These are phyloP conservation scores for Pythium aquatile DNA, from an alignment of 352 stramenopile genomes.

Conservation along the genomic window DNA sequence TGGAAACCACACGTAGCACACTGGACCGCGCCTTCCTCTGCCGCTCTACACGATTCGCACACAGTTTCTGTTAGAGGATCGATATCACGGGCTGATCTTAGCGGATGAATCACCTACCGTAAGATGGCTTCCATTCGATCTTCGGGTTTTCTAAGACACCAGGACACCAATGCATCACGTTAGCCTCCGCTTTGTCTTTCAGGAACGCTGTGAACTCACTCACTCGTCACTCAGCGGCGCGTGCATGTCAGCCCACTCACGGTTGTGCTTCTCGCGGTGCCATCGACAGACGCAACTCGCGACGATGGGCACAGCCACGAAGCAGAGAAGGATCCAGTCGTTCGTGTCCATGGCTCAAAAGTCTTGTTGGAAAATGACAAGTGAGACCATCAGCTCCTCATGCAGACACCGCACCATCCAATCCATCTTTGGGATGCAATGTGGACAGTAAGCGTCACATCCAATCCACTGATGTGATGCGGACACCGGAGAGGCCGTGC, in stretches of 20 bases:
- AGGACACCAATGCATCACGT: too few species aligned
- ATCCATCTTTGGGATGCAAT: too few species aligned
- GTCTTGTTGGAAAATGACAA: too few species aligned
- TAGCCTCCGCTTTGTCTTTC: too few species aligned
- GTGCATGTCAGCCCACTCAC: slow-evolving; percentile 3
- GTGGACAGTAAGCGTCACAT: too few species aligned
- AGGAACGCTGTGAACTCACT: background rate
- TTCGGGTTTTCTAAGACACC: too few species aligned
- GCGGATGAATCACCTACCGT: background rate
- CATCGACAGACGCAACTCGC: background rate
- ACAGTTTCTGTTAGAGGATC: too few species aligned
- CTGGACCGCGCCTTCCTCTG: background rate
- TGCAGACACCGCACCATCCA: too few species aligned
- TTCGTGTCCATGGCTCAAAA: background rate
- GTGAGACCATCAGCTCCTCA: too few species aligned
- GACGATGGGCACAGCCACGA: background rate
- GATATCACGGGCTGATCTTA: too few species aligned
- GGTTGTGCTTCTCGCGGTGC: background rate
- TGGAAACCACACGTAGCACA: slow-evolving; percentile 4
- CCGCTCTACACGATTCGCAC: background rate
- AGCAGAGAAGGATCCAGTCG: slow-evolving; percentile 11
- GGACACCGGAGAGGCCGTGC: too few species aligned
- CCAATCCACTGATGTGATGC: too few species aligned
- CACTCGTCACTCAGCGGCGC: slow-evolving; percentile 8
- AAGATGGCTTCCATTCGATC: background rate